Conservation (phyloP, 768 basidiomycete species). For the Naganishia vaughanmartiniae region DNA sequence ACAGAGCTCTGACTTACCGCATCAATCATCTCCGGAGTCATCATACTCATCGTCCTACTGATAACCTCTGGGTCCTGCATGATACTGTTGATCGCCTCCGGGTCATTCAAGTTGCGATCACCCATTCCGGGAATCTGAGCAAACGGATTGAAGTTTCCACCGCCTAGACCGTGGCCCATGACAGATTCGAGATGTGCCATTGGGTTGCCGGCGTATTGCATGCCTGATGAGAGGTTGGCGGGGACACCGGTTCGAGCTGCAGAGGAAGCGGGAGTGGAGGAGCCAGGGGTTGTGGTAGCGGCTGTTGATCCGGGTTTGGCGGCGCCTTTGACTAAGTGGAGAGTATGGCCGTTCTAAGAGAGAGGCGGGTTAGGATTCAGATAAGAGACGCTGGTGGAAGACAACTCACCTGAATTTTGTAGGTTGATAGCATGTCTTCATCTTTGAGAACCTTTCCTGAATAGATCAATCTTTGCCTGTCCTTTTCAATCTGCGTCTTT, state of each 20-base stretch:
- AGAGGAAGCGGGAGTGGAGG: constrained; percentile 39
- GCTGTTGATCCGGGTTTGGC: constrained; percentile 53
- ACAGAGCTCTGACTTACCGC: constrained; percentile 51
- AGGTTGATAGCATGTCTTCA: constrained; percentile 73
- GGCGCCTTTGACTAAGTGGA: constrained; percentile 90
- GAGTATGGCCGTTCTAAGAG: constrained; percentile 62
- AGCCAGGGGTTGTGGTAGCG: neutral
- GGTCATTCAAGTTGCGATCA: constrained; percentile 72
- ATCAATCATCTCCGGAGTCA: constrained; percentile 80
- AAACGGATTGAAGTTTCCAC: constrained; percentile 74
- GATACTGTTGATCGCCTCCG: constrained; percentile 88
- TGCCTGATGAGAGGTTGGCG: constrained; percentile 84
- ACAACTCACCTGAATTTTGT: constrained; percentile 65
- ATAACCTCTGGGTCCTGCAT: constrained; percentile 75
- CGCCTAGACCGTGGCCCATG: constrained; percentile 65
- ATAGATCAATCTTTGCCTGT: constrained; percentile 86
- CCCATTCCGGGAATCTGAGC: constrained; percentile 70
- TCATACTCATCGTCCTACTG: constrained; percentile 68
- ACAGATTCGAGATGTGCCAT: constrained; percentile 77
- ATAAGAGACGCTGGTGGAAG: neutral
- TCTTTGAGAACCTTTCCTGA: constrained; percentile 61
- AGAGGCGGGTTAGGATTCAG: neutral
- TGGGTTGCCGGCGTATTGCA: constrained; percentile 75
- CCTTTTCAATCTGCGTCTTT: constrained; percentile 79
- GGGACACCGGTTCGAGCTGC: constrained; percentile 53